Conservation (phyloP, 352 stramenopile species). For the Phytophthora palmivora region DNA sequence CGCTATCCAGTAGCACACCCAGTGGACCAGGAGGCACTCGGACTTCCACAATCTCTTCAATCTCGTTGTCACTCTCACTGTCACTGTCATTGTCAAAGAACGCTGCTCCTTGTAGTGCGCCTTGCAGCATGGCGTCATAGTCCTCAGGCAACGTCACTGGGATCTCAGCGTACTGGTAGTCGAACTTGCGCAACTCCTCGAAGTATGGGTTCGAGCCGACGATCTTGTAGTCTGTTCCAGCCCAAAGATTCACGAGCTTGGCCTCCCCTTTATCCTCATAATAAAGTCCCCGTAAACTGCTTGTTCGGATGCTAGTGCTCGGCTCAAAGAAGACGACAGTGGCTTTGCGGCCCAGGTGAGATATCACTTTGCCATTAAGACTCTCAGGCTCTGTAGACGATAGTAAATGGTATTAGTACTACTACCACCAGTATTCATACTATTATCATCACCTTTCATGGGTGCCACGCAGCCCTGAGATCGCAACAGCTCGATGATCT, state of each 20-base stretch:
- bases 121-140: constrained; percentile 74
- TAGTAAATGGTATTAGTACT: constrained; percentile 5
- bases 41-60: constrained; percentile 81
- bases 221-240: constrained; percentile 86
- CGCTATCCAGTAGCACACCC: constrained; percentile 78
- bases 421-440: background rate
- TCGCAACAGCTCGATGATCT: constrained; percentile 85
- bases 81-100: constrained; percentile 88
- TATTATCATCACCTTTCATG: constrained; percentile 66
- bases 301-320: constrained; percentile 76
- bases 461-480: constrained; percentile 82
- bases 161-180: constrained; percentile 80
- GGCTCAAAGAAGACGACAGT: constrained; percentile 87
- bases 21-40: constrained; percentile 74
- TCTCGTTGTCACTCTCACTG: constrained; percentile 80
- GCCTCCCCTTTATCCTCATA: constrained; percentile 80
- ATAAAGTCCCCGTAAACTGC: constrained; percentile 78
- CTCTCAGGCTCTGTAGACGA: constrained; percentile 66
- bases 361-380: constrained; percentile 79
- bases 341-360: constrained; percentile 69
- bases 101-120: constrained; percentile 71
- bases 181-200: constrained; percentile 72
- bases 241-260: constrained; percentile 85
- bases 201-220: constrained; percentile 75
- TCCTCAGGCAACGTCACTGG: constrained; percentile 45